Base-by-base conservation (phyloP, 108 stramenopile genomes). In the Cyclotella sp. region DNA sequence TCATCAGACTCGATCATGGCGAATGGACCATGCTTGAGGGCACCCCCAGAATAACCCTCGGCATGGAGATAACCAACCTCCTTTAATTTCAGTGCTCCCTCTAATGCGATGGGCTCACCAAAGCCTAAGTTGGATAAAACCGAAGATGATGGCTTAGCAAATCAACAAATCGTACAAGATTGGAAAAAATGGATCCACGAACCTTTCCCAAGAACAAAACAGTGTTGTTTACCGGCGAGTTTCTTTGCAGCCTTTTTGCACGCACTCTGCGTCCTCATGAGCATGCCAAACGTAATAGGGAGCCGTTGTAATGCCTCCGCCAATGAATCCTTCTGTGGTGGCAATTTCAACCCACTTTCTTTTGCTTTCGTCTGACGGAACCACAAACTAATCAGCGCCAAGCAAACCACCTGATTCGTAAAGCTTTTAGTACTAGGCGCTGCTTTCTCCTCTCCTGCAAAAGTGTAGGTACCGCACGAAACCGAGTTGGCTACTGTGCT, bases 401-500 rank as follows among this genome's bases (percentile, higher is more conserved):
- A 44, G 60, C 90, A 92, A 24, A 93, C 89, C 3, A 97, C 93
- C 88, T 97, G 91, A 9, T 87, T 86, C 10, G 95, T 93, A 77
- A 97, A 97, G 10, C 92, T 90, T 88, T 97, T 97, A 44, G 96
- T 97, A 59, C 90, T 91, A 9, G 93, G 91, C 27, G 92, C 93
- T 41, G 94, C 90, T 52, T 89, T 87, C 77, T 97, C 96, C 12
- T 88, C 85, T 11, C 96, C 96, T 1, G 93, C 91, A 80, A 93
- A 90, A 22, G 90, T 89, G 80, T 95, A 97, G 18, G 93, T 92
- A 21, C 96, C 96, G 19, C 90, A 79, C 47, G 91, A 90, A 11
- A 93, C 90, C 61, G 70, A 70, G 49, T 86, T 76, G 11, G 95
- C 95, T 49, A 96, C 89, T 13, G 89, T 77, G 13, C 91, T 93